Evolutionary conservation across 805 yeast genomes (phyloP).

Genomic region (Ogataea parapolymorpha): DNA sequence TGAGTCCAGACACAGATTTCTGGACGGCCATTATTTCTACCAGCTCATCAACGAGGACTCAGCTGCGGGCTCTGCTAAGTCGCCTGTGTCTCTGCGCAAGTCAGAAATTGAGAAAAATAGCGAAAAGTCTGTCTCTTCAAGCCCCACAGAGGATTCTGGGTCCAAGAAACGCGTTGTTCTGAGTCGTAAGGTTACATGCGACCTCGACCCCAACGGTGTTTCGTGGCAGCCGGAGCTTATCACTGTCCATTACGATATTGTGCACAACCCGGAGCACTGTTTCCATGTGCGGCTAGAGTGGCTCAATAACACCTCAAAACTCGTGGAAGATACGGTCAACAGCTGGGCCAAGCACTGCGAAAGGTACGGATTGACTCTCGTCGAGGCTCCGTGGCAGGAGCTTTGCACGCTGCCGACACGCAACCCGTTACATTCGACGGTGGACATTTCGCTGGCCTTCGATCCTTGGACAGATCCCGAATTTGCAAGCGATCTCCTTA

Average conservation of each 20-base stretch:
- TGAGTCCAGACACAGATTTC: slow-evolving; percentile 73
- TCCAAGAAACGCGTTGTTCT: slow-evolving; percentile 43
- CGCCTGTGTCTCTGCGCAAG: slow-evolving; percentile 16
- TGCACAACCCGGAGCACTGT: slow-evolving; percentile 93
- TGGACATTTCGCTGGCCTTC: slow-evolving; percentile 60
- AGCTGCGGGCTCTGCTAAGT: slow-evolving; percentile 18
- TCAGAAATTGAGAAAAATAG: slow-evolving; percentile 7
- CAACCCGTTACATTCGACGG: slow-evolving; percentile 87
- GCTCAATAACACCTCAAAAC: slow-evolving; percentile 84
- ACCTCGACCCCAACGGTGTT: slow-evolving; percentile 68
- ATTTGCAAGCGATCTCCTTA: slow-evolving; percentile 42
- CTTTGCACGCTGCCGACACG: slow-evolving; percentile 67
- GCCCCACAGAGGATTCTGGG: background rate
- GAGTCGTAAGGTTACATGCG: slow-evolving; percentile 62
- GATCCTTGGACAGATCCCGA: slow-evolving; percentile 70
- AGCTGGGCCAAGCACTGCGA: slow-evolving; percentile 83
- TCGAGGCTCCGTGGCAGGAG: slow-evolving; percentile 91
- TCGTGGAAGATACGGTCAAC: slow-evolving; percentile 73
- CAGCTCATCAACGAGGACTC: slow-evolving; percentile 54
- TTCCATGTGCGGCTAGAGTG: slow-evolving; percentile 90
- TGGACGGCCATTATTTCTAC: slow-evolving; percentile 93
- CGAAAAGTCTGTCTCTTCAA: background rate
- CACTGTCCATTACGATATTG: slow-evolving; percentile 83
- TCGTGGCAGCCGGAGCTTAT: slow-evolving; percentile 78
- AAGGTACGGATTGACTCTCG: slow-evolving; percentile 72